A percentile compares a stretch with the other conserved stretches of the same genome.
Evolutionary conservation across 495 filamentous ascomycete genomes (phyloP).

Genomic region (Xanthoparmelia taractica): DNA sequence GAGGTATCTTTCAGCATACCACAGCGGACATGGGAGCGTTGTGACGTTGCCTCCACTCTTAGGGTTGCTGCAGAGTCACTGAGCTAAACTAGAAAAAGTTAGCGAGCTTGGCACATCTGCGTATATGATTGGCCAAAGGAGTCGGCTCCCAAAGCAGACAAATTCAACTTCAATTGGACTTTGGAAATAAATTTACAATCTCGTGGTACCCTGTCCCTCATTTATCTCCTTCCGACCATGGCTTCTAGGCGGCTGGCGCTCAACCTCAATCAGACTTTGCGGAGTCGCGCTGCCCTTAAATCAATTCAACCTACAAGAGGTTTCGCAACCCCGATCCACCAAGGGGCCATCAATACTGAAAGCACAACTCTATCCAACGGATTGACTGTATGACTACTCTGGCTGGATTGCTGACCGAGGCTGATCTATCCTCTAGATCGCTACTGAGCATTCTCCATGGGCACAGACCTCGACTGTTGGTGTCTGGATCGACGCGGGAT

Average conservation of each 20-base stretch:
- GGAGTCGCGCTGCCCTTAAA: conserved; percentile 68
- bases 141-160: conserved; percentile 7
- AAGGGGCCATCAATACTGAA: conserved; percentile 75
- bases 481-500: conserved; percentile 98
- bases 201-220: background rate
- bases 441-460: conserved; percentile 95
- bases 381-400: conserved; percentile 65
- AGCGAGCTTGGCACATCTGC: background rate
- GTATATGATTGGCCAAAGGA: conserved; percentile 20
- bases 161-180: background rate
- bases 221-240: conserved; percentile 48
- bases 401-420: conserved; percentile 24
- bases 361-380: conserved; percentile 95
- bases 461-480: conserved; percentile 97
- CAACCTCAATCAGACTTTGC: conserved; percentile 78
- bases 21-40: background rate
- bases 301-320: conserved; percentile 64
- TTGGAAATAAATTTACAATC: background rate
- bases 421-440: conserved; percentile 59
- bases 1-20: background rate
- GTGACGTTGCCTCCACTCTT: background rate
- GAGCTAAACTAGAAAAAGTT: too few species aligned
- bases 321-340: conserved; percentile 72
- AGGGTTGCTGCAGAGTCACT: too few species aligned
- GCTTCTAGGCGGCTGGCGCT: conserved; percentile 89